These are phyloP conservation scores for Colletotrichum sp. DNA, from an alignment of 2,329 filamentous ascomycete species.

Conservation along the genomic window DNA sequence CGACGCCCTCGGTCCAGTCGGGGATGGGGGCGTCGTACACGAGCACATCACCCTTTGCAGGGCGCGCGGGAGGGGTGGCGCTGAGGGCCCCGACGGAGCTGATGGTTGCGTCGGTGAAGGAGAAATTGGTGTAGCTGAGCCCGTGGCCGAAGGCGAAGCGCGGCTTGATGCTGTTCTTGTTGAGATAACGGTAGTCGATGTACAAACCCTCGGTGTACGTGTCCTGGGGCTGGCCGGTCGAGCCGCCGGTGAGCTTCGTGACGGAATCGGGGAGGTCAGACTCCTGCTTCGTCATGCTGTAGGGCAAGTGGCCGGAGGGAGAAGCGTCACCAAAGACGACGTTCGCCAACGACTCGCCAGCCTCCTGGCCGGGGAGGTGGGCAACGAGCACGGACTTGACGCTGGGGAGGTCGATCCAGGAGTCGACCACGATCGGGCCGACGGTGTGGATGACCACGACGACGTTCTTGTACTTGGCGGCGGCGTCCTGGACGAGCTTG, in stretches of 20 bases:
- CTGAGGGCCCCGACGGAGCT: slow-evolving; percentile 49
- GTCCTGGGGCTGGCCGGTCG: slow-evolving; percentile 78
- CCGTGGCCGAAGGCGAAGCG: slow-evolving; percentile 89
- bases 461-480: slow-evolving; percentile 57
- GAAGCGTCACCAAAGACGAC: slow-evolving; percentile 81
- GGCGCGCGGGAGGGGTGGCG: slow-evolving; percentile 36
- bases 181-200: slow-evolving; percentile 90
- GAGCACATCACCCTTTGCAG: slow-evolving; percentile 44
- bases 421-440: slow-evolving; percentile 80
- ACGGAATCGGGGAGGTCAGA: slow-evolving; percentile 73
- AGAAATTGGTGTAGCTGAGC: slow-evolving; percentile 80
- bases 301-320: slow-evolving; percentile 81
- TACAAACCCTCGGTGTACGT: slow-evolving; percentile 84
- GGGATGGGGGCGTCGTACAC: slow-evolving; percentile 58
- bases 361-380: slow-evolving; percentile 88
- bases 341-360: slow-evolving; percentile 80
- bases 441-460: slow-evolving; percentile 90
- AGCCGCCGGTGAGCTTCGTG: slow-evolving; percentile 45
- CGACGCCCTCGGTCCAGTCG: slow-evolving; percentile 58
- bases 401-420: slow-evolving; percentile 78
- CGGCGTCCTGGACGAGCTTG: slow-evolving; percentile 73
- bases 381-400: slow-evolving; percentile 83
- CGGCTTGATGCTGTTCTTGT: slow-evolving; percentile 75
- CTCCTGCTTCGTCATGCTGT: slow-evolving; percentile 77
- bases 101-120: slow-evolving; percentile 58